Evolutionary conservation across 2,329 filamentous ascomycete genomes (phyloP), one percentile per base, ranked within the genome.

Genomic region (Mycogone perniciosa): DNA sequence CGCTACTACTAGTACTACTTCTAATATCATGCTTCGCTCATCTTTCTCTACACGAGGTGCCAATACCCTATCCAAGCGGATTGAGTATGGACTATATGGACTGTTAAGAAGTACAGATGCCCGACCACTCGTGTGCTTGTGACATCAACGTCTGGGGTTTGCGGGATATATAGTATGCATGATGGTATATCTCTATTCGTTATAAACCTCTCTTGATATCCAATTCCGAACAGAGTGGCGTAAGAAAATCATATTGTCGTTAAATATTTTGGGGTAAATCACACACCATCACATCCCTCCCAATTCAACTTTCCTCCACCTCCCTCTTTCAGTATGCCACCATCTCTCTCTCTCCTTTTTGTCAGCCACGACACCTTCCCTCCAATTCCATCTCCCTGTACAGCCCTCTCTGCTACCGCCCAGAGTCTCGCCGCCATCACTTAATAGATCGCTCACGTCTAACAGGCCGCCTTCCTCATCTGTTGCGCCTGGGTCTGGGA

Each of bases 381-480:
- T 59, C 45, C 64, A 59, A 52, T 77, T 77, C 75, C 75, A 78
- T 40, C 69, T 65, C 1, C 76, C 76, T 3, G 59, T 70, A 51
- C 76, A 78, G 7, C 71, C 72, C 20, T 71, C 68, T 13, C 66
- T 65, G 1, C 65, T 61, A 6, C 57, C 61, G 0, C 41, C 54
- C 0, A 74, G 56, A 26, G 66, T 69, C 60, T 81, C 79, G 11
- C 74, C 77, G 1, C 69, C 61, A 26, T 75, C 72, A 2, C 67
- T 66, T 7, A 80, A 57, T 11, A 84, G 56, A 46, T 82, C 78
- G 5, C 69, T 62, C 4, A 82, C 65, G 37, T 76, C 75, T 1
- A 79, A 70, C 2, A 85, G 65, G 1, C 79, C 77, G 11, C 81
- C 78, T 44, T 77, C 73, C 31, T 79, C 76, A 53, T 84, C 80